Conservation (phyloP, 495 filamentous ascomycete genomes). For the Neurospora sp. region DNA sequence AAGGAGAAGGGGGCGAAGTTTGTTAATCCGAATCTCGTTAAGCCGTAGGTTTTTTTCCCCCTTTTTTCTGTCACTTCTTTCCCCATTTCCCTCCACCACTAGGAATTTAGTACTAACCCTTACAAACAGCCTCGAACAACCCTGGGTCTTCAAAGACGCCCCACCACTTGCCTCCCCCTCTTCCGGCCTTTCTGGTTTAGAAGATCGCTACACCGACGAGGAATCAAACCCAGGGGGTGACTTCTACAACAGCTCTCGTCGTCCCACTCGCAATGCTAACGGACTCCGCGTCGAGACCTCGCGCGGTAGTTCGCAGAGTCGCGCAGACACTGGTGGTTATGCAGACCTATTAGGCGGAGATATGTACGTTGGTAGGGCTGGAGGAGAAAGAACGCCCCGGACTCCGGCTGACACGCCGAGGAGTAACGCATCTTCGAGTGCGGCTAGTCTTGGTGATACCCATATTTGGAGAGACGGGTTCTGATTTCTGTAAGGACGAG, state of each 20-base stretch:
- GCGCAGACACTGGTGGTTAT: not conserved
- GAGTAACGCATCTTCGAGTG: constrained; percentile 24
- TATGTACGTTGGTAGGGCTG: not conserved
- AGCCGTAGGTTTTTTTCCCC: constrained; percentile 38
- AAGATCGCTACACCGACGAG: not conserved
- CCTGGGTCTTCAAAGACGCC: constrained; percentile 43
- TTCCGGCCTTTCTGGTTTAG: not conserved
- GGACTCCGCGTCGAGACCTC: not conserved
- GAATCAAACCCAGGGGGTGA: not conserved
- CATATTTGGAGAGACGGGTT: constrained; percentile 39
- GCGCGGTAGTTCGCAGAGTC: not conserved
- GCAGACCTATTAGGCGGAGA: not conserved
- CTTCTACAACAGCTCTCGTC: not conserved
- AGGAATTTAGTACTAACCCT: too few species aligned
- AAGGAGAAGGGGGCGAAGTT: constrained; percentile 55
- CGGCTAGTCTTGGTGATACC: constrained; percentile 45
- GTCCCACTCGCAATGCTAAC: not conserved
- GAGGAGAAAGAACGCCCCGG: constrained; percentile 4
- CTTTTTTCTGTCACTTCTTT: not conserved
- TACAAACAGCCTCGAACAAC: constrained; percentile 31
- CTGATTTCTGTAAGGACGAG: not conserved
- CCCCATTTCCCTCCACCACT: too few species aligned
- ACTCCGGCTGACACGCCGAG: not conserved
- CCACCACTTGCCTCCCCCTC: constrained; percentile 21
- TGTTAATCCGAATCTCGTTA: constrained; percentile 64